Percentiles rank a stretch among this genome's conserved stretches.
These are phyloP conservation scores for Lactifluus piperatus DNA, from an alignment of 768 basidiomycete species.

Conservation along the genomic window DNA sequence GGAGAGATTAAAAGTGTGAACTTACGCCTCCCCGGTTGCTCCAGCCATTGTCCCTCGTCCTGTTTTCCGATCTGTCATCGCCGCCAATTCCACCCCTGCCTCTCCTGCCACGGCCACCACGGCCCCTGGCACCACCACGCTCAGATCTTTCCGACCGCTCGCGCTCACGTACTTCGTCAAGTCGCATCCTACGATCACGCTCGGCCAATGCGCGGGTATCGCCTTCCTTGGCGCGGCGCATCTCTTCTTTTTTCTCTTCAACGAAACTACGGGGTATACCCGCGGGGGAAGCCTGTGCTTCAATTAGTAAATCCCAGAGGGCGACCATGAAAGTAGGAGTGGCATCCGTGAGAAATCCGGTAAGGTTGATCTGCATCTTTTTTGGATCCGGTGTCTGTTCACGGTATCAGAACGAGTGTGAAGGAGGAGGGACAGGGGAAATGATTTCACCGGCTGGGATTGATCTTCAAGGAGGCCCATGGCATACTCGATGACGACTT, in stretches of 20 bases:
- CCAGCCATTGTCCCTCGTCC: slow-evolving; percentile 53
- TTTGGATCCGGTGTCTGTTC: slow-evolving; percentile 78
- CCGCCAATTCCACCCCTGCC: slow-evolving; percentile 40
- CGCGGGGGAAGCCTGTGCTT: slow-evolving; percentile 81
- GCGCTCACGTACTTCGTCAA: slow-evolving; percentile 62
- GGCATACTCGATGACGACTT: slow-evolving; percentile 93
- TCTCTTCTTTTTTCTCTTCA: slow-evolving; percentile 87
- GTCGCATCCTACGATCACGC: slow-evolving; percentile 54
- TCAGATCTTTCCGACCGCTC: slow-evolving; percentile 41
- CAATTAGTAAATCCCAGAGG: slow-evolving; percentile 87
- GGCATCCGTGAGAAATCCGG: slow-evolving; percentile 84
- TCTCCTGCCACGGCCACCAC: slow-evolving; percentile 50
- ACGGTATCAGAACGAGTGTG: slow-evolving; percentile 1
- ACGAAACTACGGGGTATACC: slow-evolving; percentile 88
- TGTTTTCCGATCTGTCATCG: slow-evolving; percentile 33
- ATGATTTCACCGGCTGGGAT: slow-evolving; percentile 58
- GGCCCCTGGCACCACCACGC: slow-evolving; percentile 45
- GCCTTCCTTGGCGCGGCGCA: slow-evolving; percentile 58
- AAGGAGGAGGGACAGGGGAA: neutral
- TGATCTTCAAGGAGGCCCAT: slow-evolving; percentile 90
- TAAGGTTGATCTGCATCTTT: slow-evolving; percentile 92
- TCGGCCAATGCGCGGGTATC: slow-evolving; percentile 62
- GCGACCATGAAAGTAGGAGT: slow-evolving; percentile 81
- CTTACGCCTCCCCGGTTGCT: slow-evolving; percentile 50
- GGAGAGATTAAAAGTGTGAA: slow-evolving; percentile 18